These are phyloP conservation scores for Colletotrichum liriopes DNA, from an alignment of 2,329 filamentous ascomycete species.

Conservation along the genomic window DNA sequence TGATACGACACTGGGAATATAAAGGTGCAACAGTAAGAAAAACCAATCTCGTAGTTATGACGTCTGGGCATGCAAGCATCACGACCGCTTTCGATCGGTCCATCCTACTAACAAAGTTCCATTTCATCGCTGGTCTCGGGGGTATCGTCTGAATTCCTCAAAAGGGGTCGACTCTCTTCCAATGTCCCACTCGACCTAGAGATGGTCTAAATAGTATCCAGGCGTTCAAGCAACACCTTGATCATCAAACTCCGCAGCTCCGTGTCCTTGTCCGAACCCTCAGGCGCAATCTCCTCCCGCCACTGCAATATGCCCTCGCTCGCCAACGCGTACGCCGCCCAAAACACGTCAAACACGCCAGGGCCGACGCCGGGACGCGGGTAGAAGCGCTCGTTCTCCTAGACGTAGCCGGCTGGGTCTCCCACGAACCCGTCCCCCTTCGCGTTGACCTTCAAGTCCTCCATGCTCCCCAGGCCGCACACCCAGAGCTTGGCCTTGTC, in stretches of 20 bases:
- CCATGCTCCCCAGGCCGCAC: constrained; percentile 17
- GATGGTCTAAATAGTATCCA: background rate
- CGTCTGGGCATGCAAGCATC: too few species aligned
- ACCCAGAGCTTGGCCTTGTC: constrained; percentile 25
- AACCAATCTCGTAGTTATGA: too few species aligned
- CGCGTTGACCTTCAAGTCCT: background rate
- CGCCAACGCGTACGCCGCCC: constrained; percentile 10
- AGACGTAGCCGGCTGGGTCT: constrained; percentile 4
- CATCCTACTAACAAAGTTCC: background rate
- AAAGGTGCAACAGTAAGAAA: too few species aligned
- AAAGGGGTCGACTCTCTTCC: background rate
- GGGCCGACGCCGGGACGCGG: constrained; percentile 28
- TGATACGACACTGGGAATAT: too few species aligned
- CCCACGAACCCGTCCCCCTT: constrained; percentile 5
- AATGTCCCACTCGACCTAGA: background rate
- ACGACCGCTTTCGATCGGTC: too few species aligned
- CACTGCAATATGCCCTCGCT: constrained; percentile 11
- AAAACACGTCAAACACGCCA: constrained; percentile 23
- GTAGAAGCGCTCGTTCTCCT: constrained; percentile 29
- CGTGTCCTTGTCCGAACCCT: constrained; percentile 1
- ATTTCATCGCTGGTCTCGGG: too few species aligned
- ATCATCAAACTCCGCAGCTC: constrained; percentile 11
- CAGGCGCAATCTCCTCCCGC: background rate
- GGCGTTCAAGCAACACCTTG: background rate
- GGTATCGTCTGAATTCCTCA: background rate